Conservation (phyloP, 768 basidiomycete genomes). For the Trametes cingulata region DNA sequence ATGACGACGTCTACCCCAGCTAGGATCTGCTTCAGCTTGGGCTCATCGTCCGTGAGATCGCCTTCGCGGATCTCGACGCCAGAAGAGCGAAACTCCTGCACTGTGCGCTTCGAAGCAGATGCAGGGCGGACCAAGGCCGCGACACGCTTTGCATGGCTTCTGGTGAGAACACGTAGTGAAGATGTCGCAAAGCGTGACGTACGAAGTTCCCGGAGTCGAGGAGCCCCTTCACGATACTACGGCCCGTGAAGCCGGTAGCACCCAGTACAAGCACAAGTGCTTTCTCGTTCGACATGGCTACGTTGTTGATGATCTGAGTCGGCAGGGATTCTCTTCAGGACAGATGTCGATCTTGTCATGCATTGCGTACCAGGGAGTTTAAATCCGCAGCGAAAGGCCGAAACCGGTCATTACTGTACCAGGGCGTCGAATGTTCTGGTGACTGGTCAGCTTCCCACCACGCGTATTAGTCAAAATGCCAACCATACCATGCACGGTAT, state of each 20-base stretch:
- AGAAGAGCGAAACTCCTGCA: slow-evolving; percentile 7
- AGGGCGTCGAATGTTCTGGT: too few species aligned
- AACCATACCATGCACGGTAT: too few species aligned
- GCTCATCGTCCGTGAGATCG: slow-evolving; percentile 15
- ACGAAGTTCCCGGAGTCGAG: not conserved
- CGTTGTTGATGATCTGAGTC: too few species aligned
- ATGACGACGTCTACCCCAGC: slow-evolving; percentile 21
- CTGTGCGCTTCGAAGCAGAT: slow-evolving; percentile 19
- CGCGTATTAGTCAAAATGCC: too few species aligned
- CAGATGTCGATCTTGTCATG: too few species aligned
- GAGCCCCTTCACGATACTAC: not conserved
- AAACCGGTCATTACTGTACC: too few species aligned
- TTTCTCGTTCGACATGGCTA: too few species aligned
- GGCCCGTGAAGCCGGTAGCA: not conserved
- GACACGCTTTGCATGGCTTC: slow-evolving; percentile 6
- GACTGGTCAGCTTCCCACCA: too few species aligned
- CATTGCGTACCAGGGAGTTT: too few species aligned
- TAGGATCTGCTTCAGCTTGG: slow-evolving; percentile 18
- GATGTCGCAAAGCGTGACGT: not conserved
- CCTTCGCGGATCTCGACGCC: slow-evolving; percentile 23
- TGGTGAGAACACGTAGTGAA: too few species aligned
- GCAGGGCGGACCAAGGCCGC: slow-evolving; percentile 16
- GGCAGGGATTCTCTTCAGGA: too few species aligned
- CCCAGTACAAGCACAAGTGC: not conserved
- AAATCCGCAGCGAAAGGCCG: too few species aligned